Evolutionary conservation across 257 asterid species (phyloP).

Genomic region (Solanum virginianum): DNA sequence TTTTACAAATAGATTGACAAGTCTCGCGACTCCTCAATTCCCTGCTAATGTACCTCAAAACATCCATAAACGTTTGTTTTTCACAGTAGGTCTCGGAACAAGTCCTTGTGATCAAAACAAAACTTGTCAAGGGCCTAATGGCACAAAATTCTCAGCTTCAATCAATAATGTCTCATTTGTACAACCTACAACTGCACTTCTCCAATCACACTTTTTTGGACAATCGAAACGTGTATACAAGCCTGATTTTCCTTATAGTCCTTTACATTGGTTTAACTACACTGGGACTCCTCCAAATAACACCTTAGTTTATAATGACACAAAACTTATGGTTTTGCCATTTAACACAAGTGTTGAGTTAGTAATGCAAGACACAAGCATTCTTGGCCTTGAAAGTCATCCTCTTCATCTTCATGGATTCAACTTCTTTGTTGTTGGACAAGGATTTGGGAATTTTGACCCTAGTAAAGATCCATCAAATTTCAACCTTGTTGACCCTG

Average conservation of each 20-base stretch:
- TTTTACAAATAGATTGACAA: conserved; percentile 22
- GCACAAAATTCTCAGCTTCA: conserved; percentile 38
- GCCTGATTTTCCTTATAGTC: conserved; percentile 36
- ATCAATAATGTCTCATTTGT: conserved; percentile 36
- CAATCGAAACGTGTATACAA: conserved; percentile 25
- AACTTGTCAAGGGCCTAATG: conserved; percentile 55
- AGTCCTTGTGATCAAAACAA: neutral
- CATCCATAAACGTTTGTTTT: conserved; percentile 22
- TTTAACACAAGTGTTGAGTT: conserved; percentile 40
- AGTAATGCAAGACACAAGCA: conserved; percentile 50
- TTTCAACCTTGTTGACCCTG: conserved; percentile 45
- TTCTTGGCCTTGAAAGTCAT: conserved; percentile 56
- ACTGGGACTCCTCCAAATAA: conserved; percentile 47
- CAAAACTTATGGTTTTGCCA: conserved; percentile 34
- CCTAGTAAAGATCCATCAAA: conserved; percentile 30
- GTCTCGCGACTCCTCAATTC: conserved; percentile 28
- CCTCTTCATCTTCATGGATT: conserved; percentile 65
- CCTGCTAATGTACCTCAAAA: conserved; percentile 49
- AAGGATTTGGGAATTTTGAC: conserved; percentile 45
- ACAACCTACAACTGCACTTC: conserved; percentile 36
- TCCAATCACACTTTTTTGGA: conserved; percentile 38
- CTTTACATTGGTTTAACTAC: conserved; percentile 37
- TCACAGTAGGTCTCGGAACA: conserved; percentile 50
- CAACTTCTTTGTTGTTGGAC: conserved; percentile 59
- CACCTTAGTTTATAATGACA: conserved; percentile 30